phyloP scores from a whole-genome alignment of 73 alveolate species.

The Tetrahymena elliotti region DNA sequence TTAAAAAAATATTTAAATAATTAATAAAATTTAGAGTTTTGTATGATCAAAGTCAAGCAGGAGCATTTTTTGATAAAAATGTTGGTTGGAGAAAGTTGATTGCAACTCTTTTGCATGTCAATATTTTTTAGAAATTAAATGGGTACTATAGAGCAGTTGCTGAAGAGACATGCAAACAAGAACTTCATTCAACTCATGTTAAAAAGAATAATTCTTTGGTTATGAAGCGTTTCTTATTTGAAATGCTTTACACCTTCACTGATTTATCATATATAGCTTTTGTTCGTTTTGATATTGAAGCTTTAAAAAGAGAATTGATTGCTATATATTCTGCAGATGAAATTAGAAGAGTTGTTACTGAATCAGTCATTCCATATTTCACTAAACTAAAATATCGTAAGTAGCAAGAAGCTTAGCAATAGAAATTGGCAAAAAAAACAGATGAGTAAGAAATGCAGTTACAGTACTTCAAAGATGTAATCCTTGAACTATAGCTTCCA shows the following conservation, averaged over 20 bases:
- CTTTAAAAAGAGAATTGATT: conserved; percentile 15
- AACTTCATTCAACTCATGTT: conserved; percentile 11
- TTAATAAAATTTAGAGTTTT: background rate
- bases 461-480: background rate
- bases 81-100: background rate
- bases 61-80: background rate
- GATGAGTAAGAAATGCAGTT: background rate
- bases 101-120: conserved; percentile 16
- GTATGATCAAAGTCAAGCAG: background rate
- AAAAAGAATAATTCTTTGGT: conserved; percentile 19
- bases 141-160: conserved; percentile 5
- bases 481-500: conserved; percentile 12
- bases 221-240: conserved; percentile 28
- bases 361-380: conserved; percentile 18
- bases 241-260: conserved; percentile 21
- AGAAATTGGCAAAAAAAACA: background rate
- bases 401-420: background rate
- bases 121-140: background rate
- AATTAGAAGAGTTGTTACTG: conserved; percentile 30
- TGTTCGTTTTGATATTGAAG: conserved; percentile 12
- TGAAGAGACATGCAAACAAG: conserved; percentile 1
- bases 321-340: conserved; percentile 33
- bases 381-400: conserved; percentile 3
- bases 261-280: conserved; percentile 42
- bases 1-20: no score